These are phyloP conservation scores for Lactarius vividus DNA, from an alignment of 768 basidiomycete species.

Conservation along the genomic window DNA sequence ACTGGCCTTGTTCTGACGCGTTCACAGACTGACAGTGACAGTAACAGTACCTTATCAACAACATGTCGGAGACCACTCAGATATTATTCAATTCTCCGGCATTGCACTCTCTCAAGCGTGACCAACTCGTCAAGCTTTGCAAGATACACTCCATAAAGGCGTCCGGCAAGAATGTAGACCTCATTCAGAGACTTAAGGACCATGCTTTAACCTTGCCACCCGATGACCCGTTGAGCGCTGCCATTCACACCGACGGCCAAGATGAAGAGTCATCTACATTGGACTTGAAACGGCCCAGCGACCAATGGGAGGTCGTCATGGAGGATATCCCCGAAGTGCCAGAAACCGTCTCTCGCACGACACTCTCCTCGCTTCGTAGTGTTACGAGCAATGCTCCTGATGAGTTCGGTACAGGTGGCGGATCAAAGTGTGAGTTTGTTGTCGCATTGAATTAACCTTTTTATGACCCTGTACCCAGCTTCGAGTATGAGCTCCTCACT, in stretches of 20 bases:
- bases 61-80: constrained; percentile 69
- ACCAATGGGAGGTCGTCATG: constrained; percentile 87
- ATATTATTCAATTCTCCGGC: constrained; percentile 86
- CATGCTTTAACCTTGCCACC: constrained; percentile 65
- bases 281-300: constrained; percentile 54
- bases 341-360: constrained; percentile 48
- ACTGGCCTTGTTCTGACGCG: neutral
- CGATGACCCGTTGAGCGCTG: constrained; percentile 48
- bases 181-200: constrained; percentile 64
- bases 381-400: constrained; percentile 39
- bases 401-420: constrained; percentile 67
- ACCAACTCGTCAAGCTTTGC: constrained; percentile 82
- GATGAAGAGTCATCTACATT: constrained; percentile 29
- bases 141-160: constrained; percentile 80
- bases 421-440: constrained; percentile 52
- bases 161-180: constrained; percentile 72
- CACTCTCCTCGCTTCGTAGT: constrained; percentile 47
- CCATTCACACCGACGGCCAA: constrained; percentile 48
- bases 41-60: neutral
- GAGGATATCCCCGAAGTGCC: constrained; percentile 71
- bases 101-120: constrained; percentile 76
- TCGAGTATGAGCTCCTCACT: constrained; percentile 71
- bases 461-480: constrained; percentile 36
- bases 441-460: neutral
- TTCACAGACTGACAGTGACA: neutral